These are phyloP conservation scores for Chlamydomonas incerta DNA, from an alignment of 139 green algal species.

Conservation along the genomic window DNA sequence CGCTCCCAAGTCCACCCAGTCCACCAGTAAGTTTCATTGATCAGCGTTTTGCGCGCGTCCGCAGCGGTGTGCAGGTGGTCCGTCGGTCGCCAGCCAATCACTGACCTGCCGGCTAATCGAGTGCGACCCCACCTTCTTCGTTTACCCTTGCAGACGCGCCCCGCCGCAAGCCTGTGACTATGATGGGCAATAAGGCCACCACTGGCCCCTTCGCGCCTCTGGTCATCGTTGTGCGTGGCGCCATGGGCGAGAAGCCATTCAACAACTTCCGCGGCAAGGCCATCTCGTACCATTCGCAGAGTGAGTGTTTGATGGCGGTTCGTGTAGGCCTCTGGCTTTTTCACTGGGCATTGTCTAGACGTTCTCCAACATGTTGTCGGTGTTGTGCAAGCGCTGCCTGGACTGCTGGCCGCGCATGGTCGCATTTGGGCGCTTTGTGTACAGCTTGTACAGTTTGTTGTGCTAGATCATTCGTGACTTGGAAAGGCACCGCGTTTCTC, in stretches of 20 bases:
- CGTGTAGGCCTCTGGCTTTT: no score
- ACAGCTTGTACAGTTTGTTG: no score
- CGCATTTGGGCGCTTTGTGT: no score
- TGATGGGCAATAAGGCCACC: constrained; percentile 86
- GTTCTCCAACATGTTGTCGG: no score
- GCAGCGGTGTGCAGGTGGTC: not conserved
- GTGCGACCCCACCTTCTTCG: not conserved
- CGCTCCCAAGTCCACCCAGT: constrained; percentile 21
- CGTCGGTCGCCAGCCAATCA: not conserved
- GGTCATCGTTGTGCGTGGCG: constrained; percentile 81
- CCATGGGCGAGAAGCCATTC: constrained; percentile 95
- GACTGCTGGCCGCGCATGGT: no score
- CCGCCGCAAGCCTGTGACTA: constrained; percentile 46
- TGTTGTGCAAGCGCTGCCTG: no score
- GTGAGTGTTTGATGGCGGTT: no score
- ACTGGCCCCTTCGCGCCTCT: constrained; percentile 92
- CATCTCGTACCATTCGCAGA: constrained; percentile 98
- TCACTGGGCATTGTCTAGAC: no score
- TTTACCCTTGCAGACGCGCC: constrained; percentile 21
- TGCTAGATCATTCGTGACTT: no score
- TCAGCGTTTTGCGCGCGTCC: not conserved
- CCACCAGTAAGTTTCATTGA: not conserved
- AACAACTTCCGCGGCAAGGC: constrained; percentile 97
- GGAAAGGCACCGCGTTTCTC: no score
- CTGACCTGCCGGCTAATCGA: not conserved